phyloP scores from a whole-genome alignment of 2,329 filamentous ascomycete genomes.

The Bretziella fagacearum region DNA sequence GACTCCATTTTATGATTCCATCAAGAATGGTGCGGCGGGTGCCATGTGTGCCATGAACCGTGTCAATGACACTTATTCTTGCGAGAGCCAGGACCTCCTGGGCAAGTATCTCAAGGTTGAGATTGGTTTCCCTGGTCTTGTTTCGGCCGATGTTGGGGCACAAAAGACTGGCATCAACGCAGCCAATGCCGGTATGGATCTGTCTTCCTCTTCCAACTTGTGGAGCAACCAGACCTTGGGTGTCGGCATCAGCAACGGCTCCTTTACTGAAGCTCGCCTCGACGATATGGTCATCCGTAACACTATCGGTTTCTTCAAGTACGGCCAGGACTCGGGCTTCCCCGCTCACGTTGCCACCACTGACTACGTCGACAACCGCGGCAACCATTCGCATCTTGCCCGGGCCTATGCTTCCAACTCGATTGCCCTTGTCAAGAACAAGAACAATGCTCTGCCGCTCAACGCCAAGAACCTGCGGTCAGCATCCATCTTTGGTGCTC shows the following conservation, averaged over 20 bases:
- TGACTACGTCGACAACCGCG: slow-evolving; percentile 31
- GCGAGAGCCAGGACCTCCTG: slow-evolving; percentile 48
- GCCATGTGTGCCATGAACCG: slow-evolving; percentile 52
- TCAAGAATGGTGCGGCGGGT: slow-evolving; percentile 39
- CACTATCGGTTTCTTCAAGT: slow-evolving; percentile 34
- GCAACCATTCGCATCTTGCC: slow-evolving; percentile 27
- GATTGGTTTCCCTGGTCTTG: slow-evolving; percentile 45
- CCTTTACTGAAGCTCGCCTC: slow-evolving; percentile 24
- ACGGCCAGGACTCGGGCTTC: slow-evolving; percentile 31
- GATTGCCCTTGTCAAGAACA: slow-evolving; percentile 59
- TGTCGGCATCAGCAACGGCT: slow-evolving; percentile 31
- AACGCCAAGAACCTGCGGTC: slow-evolving; percentile 32
- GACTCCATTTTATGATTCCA: slow-evolving; percentile 54
- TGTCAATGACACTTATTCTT: slow-evolving; percentile 54
- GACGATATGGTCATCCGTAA: slow-evolving; percentile 36
- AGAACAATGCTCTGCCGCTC: slow-evolving; percentile 40
- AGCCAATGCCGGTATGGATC: slow-evolving; percentile 50
- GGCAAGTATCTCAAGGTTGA: slow-evolving; percentile 51
- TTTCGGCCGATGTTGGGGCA: slow-evolving; percentile 50
- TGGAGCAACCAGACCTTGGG: slow-evolving; percentile 33
- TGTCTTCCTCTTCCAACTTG: slow-evolving; percentile 55
- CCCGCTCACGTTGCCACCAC: slow-evolving; percentile 32
- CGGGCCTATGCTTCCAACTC: slow-evolving; percentile 35
- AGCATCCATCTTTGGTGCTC: slow-evolving; percentile 37
- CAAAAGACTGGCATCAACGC: slow-evolving; percentile 46